Evolutionary conservation across 1,139 yeast genomes (phyloP), one percentile per base, ranked within the genome.

Genomic region (Hanseniaspora gamundiae): DNA sequence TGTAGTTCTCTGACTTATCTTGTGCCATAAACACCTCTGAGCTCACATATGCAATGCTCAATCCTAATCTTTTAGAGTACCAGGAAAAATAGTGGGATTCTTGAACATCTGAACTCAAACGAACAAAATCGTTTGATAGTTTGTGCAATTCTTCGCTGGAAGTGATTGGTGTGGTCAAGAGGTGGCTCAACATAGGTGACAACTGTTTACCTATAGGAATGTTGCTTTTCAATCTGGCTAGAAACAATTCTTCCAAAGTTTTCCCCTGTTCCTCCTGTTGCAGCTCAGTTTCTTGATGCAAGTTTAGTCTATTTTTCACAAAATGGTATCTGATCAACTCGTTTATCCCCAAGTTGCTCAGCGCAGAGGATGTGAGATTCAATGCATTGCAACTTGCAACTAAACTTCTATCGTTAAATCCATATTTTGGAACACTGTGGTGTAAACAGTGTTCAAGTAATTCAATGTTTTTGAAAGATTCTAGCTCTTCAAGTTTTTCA

Each of bases 61-160:
- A 60, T 5, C 84, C 73, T 24, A 80, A 66, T 51, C 97, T 69
- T 58, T 87, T 84, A n/a, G 94, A 68, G 60, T 91, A 91, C 98
- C 98, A 91, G 2, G 85, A 80, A 60, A 84, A 80, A 60, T 86
- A 95, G 48, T 80, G 75, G n/a, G 93, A 76, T 44, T 69, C 64
- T 35, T 52, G 50, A 36, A 36, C 19, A 58, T 88, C 96, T 3
- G 88, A 93, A 0, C 94, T 78, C 53, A 77, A 77, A 61, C 66
- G 86, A 43, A 86, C 76, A 50, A 91, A 70, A 58, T 91, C 97
- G 61, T 91, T 96, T 16, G 87, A 72, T 45, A 88, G 70, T 44
- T 74, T 71, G 54, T 80, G 83, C 48, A 91, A 71, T 57, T 86
- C 94, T 30, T 72, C 74, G 42, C 57, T 29, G 49, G 61, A 60